Evolutionary conservation across 2,329 filamentous ascomycete genomes (phyloP), one percentile per base, ranked within the genome.

Genomic region (Ramularia endophylla): DNA sequence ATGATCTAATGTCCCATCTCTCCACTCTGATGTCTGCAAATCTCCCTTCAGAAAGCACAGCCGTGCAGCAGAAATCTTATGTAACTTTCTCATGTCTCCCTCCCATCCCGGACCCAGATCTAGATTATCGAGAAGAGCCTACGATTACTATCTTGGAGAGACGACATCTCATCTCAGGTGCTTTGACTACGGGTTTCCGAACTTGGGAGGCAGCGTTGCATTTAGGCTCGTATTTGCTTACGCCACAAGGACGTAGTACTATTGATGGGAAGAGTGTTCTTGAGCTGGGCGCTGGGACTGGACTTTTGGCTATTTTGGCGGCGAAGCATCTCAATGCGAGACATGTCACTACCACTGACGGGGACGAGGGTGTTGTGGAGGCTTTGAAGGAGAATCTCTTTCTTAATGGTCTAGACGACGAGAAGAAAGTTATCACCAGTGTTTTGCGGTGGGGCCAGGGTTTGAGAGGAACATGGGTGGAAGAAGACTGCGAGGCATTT

Each of bases 201-300:
- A 90, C 86, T 0, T 92, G 85, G 86, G 86, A 90, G 60, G 85
- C 85, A 1, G 80, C 83, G 2, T 66, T 90, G 7, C 82, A 87
- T 52, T 70, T 90, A 0, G 83, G 82, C 1, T 74, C 80, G 32
- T 87, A 80, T 53, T 73, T 89, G 16, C 76, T 77, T 45, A 58
- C 69, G 59, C 4, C 53, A 3, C 62, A 62, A 22, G 75, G 75
- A n/a, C 63, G 60, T 30, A 47, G 57, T 2, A 54, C 73, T 3
- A 66, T 86, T 19, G 54, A 55, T 6, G 71, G 67, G 2, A 81
- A 78, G 55, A 72, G 68, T 6, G 64, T 89, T 1, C 67, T 90
- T 2, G 85, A 90, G 58, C 70, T 90, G 1, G 85, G 85, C 3
- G 78, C 83, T 1, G 85, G 85, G 1, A 89, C 86, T 1, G 85